A percentile compares a stretch with the other conserved stretches of the same genome.
These are phyloP conservation scores for Colletotrichum chlorophyti DNA, from an alignment of 2,329 filamentous ascomycete genomes.

Conservation along the genomic window DNA sequence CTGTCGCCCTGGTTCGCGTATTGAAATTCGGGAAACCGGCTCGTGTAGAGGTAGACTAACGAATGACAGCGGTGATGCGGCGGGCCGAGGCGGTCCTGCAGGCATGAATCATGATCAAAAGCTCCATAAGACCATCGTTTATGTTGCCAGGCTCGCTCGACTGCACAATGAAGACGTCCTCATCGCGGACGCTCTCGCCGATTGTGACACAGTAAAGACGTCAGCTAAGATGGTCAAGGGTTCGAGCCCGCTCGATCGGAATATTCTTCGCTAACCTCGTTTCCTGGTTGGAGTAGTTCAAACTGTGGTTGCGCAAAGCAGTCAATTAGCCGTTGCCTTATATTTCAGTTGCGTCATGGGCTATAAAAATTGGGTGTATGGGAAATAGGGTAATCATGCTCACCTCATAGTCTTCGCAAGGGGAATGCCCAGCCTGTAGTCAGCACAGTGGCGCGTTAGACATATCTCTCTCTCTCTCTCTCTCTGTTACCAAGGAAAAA, in stretches of 20 bases:
- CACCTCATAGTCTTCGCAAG: constrained; percentile 28
- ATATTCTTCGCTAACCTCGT: constrained; percentile 44
- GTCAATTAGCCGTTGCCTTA: constrained; percentile 64
- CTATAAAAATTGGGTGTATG: neutral
- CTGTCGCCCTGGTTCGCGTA: too few relatives aligned
- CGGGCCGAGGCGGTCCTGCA: constrained; percentile 69
- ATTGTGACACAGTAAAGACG: constrained; percentile 71
- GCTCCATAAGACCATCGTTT: constrained; percentile 92
- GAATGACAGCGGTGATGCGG: constrained; percentile 83
- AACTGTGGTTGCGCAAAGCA: constrained; percentile 37
- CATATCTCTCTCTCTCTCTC: neutral
- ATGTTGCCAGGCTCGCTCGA: constrained; percentile 88
- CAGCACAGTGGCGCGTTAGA: neutral
- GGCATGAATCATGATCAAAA: constrained; percentile 92
- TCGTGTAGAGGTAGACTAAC: neutral
- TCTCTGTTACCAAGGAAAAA: neutral
- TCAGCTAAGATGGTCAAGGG: constrained; percentile 12
- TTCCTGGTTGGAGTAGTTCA: constrained; percentile 81
- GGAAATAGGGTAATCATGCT: neutral
- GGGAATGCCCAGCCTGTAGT: constrained; percentile 23
- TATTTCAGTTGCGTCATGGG: constrained; percentile 67
- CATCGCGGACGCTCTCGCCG: constrained; percentile 87
- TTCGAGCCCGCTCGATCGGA: neutral
- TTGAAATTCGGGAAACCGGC: too few relatives aligned
- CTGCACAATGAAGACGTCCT: constrained; percentile 83